Evolutionary conservation across 768 basidiomycete species (phyloP).

Genomic region (Agrocybe chaxingu): DNA sequence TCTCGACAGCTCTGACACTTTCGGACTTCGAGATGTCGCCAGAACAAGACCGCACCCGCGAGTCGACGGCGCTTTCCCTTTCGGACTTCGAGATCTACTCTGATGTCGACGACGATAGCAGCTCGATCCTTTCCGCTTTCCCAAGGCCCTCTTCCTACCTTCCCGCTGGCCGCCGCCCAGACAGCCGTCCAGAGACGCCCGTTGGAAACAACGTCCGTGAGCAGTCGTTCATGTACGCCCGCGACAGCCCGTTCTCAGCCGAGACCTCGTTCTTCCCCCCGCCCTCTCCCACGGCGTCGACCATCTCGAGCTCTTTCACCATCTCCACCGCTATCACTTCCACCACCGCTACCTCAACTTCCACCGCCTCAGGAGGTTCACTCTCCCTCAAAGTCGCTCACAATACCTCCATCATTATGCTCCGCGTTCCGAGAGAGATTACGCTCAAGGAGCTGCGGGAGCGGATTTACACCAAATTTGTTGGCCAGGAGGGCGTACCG

Average conservation of each 20-base stretch:
- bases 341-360: slow-evolving; percentile 27
- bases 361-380: slow-evolving; percentile 23
- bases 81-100: slow-evolving; percentile 42
- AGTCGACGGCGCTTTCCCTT: slow-evolving; percentile 13
- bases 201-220: background rate
- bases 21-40: slow-evolving; percentile 41
- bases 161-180: slow-evolving; percentile 22
- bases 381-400: slow-evolving; percentile 65
- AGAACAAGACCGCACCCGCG: slow-evolving; percentile 33
- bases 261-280: slow-evolving; percentile 21
- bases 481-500: slow-evolving; percentile 53
- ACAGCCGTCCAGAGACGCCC: slow-evolving; percentile 33
- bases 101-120: slow-evolving; percentile 32
- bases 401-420: slow-evolving; percentile 55
- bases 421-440: slow-evolving; percentile 46
- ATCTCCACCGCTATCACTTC: slow-evolving; percentile 24
- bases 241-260: slow-evolving; percentile 5
- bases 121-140: slow-evolving; percentile 33
- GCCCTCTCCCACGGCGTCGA: slow-evolving; percentile 32
- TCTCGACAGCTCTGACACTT: slow-evolving; percentile 32
- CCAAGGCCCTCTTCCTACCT: slow-evolving; percentile 37
- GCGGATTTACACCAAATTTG: slow-evolving; percentile 61
- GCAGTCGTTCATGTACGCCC: background rate
- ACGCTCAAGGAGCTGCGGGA: slow-evolving; percentile 48
- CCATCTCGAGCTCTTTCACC: slow-evolving; percentile 19